phyloP scores from a whole-genome alignment of 139 green algal species.

The Volvox reticuliferus region DNA sequence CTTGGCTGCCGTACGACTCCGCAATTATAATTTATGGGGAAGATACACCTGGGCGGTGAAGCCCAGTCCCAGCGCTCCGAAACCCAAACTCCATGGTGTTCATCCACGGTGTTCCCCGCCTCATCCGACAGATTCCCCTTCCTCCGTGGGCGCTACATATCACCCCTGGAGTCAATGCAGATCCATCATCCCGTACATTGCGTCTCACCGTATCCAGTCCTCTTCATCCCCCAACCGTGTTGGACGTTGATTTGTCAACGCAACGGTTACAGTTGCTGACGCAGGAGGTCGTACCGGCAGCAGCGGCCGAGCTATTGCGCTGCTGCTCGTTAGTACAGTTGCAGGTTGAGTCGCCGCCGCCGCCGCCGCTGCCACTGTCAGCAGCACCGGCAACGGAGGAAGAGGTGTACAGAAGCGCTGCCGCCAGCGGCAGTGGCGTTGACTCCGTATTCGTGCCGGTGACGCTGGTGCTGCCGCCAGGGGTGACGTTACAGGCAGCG shows the following conservation, averaged over 20 bases:
- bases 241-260: conserved; percentile 55
- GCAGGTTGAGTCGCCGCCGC: no score
- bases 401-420: neutral
- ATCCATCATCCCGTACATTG: conserved; percentile 51
- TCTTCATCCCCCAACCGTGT: conserved; percentile 58
- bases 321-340: conserved; percentile 13
- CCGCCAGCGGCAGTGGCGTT: conserved; percentile 12
- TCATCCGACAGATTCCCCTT: conserved; percentile 40
- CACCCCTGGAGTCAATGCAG: conserved; percentile 65
- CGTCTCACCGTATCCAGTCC: conserved; percentile 67
- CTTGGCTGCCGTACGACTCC: no score
- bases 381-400: neutral
- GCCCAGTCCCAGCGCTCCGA: neutral
- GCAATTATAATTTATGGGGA: no score
- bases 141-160: conserved; percentile 65
- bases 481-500: neutral
- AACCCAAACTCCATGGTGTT: neutral
- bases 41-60: no score
- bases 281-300: neutral
- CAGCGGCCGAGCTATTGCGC: neutral
- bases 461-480: conserved; percentile 62
- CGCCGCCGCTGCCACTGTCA: no score
- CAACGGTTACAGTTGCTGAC: conserved; percentile 4
- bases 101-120: no score
- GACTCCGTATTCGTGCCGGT: conserved; percentile 59